Evolutionary conservation across 768 basidiomycete genomes (phyloP).

Genomic region (Tricholomella constricta): DNA sequence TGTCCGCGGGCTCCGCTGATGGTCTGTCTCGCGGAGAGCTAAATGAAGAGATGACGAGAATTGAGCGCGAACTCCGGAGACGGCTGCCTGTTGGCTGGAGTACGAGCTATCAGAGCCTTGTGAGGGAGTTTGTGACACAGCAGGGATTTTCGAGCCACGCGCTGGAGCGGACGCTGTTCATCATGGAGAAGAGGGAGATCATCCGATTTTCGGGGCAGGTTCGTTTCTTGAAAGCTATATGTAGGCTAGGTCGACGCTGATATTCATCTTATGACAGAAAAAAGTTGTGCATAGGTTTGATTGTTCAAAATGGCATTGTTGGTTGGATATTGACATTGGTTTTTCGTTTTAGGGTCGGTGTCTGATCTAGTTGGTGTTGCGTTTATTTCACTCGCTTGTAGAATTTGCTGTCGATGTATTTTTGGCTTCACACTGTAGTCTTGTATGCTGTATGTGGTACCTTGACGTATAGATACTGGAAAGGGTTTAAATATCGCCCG

Average conservation of each 20-base stretch:
- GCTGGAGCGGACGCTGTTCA: constrained; percentile 85
- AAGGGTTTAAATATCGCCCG: constrained; percentile 33
- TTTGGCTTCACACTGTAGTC: too few relatives aligned
- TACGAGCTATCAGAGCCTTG: constrained; percentile 91
- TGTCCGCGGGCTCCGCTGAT: constrained; percentile 90
- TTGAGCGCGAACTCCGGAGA: constrained; percentile 84
- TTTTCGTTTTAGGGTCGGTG: constrained; percentile 22
- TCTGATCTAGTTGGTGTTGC: constrained; percentile 7
- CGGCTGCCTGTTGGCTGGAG: constrained; percentile 94
- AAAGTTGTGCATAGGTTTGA: constrained; percentile 44
- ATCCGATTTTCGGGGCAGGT: constrained; percentile 83
- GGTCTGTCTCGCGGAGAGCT: constrained; percentile 89
- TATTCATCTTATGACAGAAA: constrained; percentile 32
- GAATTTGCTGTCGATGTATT: background rate
- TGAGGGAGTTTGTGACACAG: constrained; percentile 90
- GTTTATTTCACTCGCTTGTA: background rate
- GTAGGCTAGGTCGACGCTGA: constrained; percentile 6
- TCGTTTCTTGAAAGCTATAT: constrained; percentile 8
- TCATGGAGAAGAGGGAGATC: constrained; percentile 96
- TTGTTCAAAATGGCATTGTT: background rate
- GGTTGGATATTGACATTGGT: background rate
- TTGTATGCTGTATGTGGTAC: background rate
- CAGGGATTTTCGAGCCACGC: constrained; percentile 91
- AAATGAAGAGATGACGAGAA: constrained; percentile 89
- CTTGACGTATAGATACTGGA: background rate